Conservation (phyloP, 768 basidiomycete genomes). For the Rhodotorula diobovata region DNA sequence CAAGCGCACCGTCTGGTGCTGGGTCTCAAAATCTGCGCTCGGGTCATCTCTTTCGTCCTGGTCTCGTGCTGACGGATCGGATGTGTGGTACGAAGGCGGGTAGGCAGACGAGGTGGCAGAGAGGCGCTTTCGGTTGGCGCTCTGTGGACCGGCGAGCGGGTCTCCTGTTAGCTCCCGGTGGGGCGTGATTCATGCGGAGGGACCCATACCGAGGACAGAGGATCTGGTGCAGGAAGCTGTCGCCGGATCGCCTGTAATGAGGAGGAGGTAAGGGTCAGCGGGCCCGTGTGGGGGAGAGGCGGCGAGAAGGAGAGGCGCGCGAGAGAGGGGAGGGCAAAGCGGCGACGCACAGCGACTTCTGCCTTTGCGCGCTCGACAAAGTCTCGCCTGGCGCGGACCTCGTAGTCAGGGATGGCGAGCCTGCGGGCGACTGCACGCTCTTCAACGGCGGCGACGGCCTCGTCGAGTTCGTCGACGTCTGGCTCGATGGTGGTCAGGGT, state of each 20-base stretch:
- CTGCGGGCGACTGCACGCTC: conserved; percentile 66
- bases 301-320: background rate
- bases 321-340: too few species aligned
- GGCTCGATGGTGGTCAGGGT: conserved; percentile 73
- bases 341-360: conserved; percentile 69
- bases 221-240: background rate
- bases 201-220: background rate
- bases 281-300: too few species aligned
- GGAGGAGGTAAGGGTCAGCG: background rate
- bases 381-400: conserved; percentile 67
- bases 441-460: conserved; percentile 87
- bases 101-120: conserved; percentile 12
- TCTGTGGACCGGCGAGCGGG: background rate
- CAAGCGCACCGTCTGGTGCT: conserved; percentile 60
- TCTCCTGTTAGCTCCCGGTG: too few species aligned
- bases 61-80: background rate
- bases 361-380: conserved; percentile 70
- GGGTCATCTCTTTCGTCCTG: conserved; percentile 26
- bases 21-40: conserved; percentile 69
- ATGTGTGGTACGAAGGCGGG: conserved; percentile 1
- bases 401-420: conserved; percentile 73
- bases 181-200: too few species aligned
- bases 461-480: conserved; percentile 88
- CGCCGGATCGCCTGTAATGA: background rate
- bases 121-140: conserved; percentile 10